These are phyloP conservation scores for Allium sativum DNA, from an alignment of 106 monocot species.

Conservation along the genomic window DNA sequence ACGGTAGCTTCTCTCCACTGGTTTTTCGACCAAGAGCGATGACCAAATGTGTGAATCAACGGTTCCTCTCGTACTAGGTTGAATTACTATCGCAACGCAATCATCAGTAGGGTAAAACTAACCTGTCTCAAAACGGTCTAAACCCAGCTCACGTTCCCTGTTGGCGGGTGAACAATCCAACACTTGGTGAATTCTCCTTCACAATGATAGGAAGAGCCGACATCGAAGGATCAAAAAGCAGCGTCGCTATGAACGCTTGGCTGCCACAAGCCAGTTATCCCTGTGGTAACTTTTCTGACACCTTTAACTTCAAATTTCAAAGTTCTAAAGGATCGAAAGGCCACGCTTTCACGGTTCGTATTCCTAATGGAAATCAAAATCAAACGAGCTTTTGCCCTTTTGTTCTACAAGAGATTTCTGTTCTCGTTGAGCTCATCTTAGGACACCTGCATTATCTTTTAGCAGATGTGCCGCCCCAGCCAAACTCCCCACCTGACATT, in stretches of 20 bases:
- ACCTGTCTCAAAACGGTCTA: constrained; percentile 19
- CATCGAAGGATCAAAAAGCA: neutral
- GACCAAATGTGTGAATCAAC: constrained; percentile 66
- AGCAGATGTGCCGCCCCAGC: constrained; percentile 57
- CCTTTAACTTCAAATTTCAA: constrained; percentile 74
- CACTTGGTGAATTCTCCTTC: constrained; percentile 26
- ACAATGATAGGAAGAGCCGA: constrained; percentile 22
- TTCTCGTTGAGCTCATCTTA: constrained; percentile 81
- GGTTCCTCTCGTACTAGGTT: constrained; percentile 1
- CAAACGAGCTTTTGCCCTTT: constrained; percentile 90
- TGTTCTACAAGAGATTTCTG: constrained; percentile 83
- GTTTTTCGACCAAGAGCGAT: constrained; percentile 69
- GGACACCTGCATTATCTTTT: constrained; percentile 70
- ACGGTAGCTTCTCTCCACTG: constrained; percentile 55
- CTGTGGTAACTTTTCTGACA: constrained; percentile 75
- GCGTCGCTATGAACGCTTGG: constrained; percentile 13
- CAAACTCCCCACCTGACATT: constrained; percentile 59
- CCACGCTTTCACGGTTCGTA: constrained; percentile 80
- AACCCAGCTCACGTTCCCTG: constrained; percentile 28
- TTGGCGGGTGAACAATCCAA: constrained; percentile 28
- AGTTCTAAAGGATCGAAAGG: constrained; percentile 79
- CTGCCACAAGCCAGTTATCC: constrained; percentile 38
- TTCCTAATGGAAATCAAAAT: constrained; percentile 80
- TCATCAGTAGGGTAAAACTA: constrained; percentile 31
- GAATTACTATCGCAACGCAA: constrained; percentile 12